Conservation (phyloP, 2,329 filamentous ascomycete species). For the Akanthomyces lecanii region DNA sequence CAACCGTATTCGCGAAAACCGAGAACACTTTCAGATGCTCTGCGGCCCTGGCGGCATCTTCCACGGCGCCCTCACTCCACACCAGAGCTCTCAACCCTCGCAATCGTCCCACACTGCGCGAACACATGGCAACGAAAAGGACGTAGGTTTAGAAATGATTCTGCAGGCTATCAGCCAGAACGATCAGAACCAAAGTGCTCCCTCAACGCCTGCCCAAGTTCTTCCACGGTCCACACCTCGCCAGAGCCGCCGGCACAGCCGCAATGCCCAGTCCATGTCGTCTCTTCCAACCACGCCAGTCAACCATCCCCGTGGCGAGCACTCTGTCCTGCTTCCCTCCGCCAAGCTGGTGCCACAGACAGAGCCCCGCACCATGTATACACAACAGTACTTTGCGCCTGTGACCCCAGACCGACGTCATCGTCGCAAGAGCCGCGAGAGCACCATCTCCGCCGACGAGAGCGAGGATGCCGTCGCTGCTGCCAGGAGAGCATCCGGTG, state of each 20-base stretch:
- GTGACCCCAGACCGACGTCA: conserved; percentile 42
- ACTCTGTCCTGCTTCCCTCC: conserved; percentile 55
- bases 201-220: conserved; percentile 59
- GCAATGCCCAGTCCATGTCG: conserved; percentile 77
- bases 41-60: conserved; percentile 69
- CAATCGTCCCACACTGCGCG: conserved; percentile 44
- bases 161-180: conserved; percentile 78
- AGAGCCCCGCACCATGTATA: conserved; percentile 49
- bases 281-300: conserved; percentile 77
- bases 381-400: conserved; percentile 37
- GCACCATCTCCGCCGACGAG: conserved; percentile 72
- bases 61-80: conserved; percentile 58
- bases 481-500: conserved; percentile 21
- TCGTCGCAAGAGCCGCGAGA: conserved; percentile 71
- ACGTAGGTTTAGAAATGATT: conserved; percentile 70
- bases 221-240: conserved; percentile 42
- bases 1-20: conserved; percentile 81
- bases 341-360: conserved; percentile 58
- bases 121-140: conserved; percentile 45
- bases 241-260: conserved; percentile 60
- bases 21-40: conserved; percentile 78
- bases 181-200: conserved; percentile 59
- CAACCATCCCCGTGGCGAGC: conserved; percentile 44
- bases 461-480: conserved; percentile 49
- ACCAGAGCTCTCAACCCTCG: conserved; percentile 41